Conservation (phyloP, 2,329 filamentous ascomycete species). For the Verticillium zaregamsianum region DNA sequence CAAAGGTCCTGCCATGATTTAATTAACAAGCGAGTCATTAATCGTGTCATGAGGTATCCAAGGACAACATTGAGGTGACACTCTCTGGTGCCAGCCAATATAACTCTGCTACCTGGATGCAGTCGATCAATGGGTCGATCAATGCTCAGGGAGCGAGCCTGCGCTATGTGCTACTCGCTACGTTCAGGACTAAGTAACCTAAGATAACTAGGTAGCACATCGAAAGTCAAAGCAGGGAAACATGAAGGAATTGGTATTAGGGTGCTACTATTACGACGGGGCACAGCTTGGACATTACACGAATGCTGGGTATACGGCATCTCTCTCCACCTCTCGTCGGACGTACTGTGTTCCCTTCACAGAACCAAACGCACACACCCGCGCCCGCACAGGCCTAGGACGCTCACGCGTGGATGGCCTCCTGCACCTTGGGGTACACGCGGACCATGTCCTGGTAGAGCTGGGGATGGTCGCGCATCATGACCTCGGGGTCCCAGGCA, state of each 20-base stretch:
- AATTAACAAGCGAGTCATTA: background rate
- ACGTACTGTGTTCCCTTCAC: background rate
- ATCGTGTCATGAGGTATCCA: too few relatives aligned
- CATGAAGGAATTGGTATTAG: background rate
- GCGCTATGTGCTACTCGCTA: too few relatives aligned
- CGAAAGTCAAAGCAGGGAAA: background rate
- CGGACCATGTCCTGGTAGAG: conserved; percentile 74
- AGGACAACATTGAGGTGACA: too few relatives aligned
- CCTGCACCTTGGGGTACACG: conserved; percentile 80
- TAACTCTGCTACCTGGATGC: too few relatives aligned
- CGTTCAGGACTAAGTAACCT: too few relatives aligned
- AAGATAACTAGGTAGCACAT: too few relatives aligned
- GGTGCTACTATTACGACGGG: background rate
- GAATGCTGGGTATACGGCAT: background rate
- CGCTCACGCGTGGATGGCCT: conserved; percentile 63
- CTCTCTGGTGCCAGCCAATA: too few relatives aligned
- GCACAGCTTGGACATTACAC: background rate
- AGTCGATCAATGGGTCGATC: too few relatives aligned
- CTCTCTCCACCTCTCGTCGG: background rate
- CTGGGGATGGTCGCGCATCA: conserved; percentile 77
- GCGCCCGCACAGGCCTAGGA: background rate
- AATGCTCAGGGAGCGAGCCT: too few relatives aligned
- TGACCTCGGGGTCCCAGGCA: conserved; percentile 65
- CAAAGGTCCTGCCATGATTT: background rate
- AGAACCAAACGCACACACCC: background rate